Conservation (phyloP, 2,329 filamentous ascomycete species). For the Penicillium digitatum region DNA sequence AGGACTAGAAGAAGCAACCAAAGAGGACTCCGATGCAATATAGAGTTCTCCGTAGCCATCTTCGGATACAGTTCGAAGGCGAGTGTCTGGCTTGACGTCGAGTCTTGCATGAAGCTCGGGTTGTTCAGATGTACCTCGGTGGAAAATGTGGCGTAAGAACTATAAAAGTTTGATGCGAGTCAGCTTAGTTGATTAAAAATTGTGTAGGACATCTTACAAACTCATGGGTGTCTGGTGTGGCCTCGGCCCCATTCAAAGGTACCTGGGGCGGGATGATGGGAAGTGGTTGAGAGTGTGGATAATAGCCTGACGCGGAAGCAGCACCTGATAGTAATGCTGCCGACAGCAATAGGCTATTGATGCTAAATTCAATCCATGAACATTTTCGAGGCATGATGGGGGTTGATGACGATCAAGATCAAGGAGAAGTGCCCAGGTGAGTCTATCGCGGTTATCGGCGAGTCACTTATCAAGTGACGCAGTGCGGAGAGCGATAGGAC, state of each 20-base stretch:
- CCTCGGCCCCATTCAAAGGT: slow-evolving; percentile 23
- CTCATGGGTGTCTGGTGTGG: slow-evolving; percentile 29
- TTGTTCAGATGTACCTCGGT: slow-evolving; percentile 78
- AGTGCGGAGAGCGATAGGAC: slow-evolving; percentile 20
- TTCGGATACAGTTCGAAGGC: slow-evolving; percentile 46
- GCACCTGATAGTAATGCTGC: slow-evolving; percentile 20
- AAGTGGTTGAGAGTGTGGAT: slow-evolving; percentile 19
- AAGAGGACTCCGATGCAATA: slow-evolving; percentile 48
- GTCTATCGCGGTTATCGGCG: slow-evolving; percentile 10
- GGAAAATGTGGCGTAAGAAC: slow-evolving; percentile 78
- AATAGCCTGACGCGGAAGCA: slow-evolving; percentile 22
- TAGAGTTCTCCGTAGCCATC: slow-evolving; percentile 39
- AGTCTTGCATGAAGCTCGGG: slow-evolving; percentile 72
- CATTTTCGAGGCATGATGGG: slow-evolving; percentile 24
- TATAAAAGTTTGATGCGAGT: slow-evolving; percentile 15
- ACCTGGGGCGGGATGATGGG: slow-evolving; percentile 35
- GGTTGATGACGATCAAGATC: slow-evolving; percentile 1
- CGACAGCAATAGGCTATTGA: slow-evolving; percentile 23
- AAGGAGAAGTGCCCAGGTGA: slow-evolving; percentile 8
- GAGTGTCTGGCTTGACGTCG: slow-evolving; percentile 63
- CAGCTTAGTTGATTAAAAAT: neutral
- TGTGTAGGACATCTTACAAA: slow-evolving; percentile 31
- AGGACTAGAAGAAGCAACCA: slow-evolving; percentile 61
- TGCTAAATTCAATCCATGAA: slow-evolving; percentile 9
- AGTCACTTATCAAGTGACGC: slow-evolving; percentile 23